A percentile compares a stretch with the other conserved stretches of the same genome.
Evolutionary conservation across 2,329 filamentous ascomycete species (phyloP).

Genomic region (Fusarium robinianum): DNA sequence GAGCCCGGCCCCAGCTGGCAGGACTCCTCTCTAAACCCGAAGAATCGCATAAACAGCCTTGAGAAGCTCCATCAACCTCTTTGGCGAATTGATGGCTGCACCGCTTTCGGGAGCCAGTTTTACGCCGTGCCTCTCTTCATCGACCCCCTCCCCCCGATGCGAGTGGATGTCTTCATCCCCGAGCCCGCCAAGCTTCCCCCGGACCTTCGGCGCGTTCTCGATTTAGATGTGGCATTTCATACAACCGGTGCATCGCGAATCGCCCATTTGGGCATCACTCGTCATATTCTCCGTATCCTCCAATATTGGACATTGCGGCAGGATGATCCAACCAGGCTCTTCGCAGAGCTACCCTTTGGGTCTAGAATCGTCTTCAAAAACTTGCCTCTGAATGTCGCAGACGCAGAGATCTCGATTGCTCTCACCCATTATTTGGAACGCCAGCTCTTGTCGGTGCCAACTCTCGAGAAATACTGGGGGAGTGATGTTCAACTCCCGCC

Average conservation of each 20-base stretch:
- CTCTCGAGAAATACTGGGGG: conserved; percentile 51
- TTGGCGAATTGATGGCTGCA: conserved; percentile 64
- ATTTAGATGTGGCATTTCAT: conserved; percentile 58
- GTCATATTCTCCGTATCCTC: conserved; percentile 58
- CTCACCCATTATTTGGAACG: conserved; percentile 58
- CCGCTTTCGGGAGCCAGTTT: conserved; percentile 61
- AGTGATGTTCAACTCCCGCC: conserved; percentile 48
- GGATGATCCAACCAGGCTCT: conserved; percentile 41
- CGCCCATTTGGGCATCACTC: conserved; percentile 55
- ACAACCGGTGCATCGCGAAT: conserved; percentile 56
- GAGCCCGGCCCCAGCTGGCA: conserved; percentile 45
- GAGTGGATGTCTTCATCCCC: conserved; percentile 63
- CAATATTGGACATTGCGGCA: conserved; percentile 53
- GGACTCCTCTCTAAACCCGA: conserved; percentile 59
- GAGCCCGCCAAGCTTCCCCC: conserved; percentile 50
- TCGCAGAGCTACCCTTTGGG: conserved; percentile 58
- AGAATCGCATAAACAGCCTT: conserved; percentile 64
- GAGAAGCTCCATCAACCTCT: conserved; percentile 48
- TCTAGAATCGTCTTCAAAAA: conserved; percentile 60
- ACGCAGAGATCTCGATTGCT: conserved; percentile 52
- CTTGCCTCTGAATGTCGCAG: conserved; percentile 52
- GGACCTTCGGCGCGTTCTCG: conserved; percentile 51
- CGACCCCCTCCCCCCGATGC: conserved; percentile 51
- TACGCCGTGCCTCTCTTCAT: conserved; percentile 60
- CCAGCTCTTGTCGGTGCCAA: conserved; percentile 52